Evolutionary conservation across 2,329 filamentous ascomycete species (phyloP).

Genomic region (Diplocarpon rosae): DNA sequence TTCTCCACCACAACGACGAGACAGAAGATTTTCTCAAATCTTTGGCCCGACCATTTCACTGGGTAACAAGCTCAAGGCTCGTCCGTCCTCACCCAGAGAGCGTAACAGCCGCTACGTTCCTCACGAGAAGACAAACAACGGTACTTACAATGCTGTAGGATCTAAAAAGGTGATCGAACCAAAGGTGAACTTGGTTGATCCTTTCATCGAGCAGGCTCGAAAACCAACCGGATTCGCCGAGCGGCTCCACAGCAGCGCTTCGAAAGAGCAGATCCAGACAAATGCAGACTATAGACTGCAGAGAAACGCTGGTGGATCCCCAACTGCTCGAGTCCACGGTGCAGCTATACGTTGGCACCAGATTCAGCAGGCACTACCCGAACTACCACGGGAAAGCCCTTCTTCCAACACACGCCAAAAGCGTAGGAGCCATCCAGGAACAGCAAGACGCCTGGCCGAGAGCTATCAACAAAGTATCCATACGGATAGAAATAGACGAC

Average conservation of each 20-base stretch:
- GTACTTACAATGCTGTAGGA: slow-evolving; percentile 17
- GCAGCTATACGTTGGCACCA: background rate
- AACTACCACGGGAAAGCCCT: background rate
- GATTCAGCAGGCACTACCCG: background rate
- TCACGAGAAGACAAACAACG: slow-evolving; percentile 19
- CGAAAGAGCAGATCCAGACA: background rate
- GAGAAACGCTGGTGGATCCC: background rate
- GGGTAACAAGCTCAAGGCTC: slow-evolving; percentile 16
- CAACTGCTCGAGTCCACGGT: background rate
- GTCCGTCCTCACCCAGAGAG: slow-evolving; percentile 18
- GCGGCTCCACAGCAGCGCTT: slow-evolving; percentile 10
- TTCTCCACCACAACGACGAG: background rate
- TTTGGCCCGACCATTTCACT: slow-evolving; percentile 17
- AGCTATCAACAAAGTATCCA: slow-evolving; percentile 17
- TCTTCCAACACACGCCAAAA: background rate
- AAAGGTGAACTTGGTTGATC: slow-evolving; percentile 17
- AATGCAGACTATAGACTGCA: background rate
- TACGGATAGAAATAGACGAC: slow-evolving; percentile 8
- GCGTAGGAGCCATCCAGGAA: background rate
- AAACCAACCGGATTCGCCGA: slow-evolving; percentile 16
- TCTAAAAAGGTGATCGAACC: slow-evolving; percentile 16
- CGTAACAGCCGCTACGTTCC: slow-evolving; percentile 17
- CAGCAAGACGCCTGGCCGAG: background rate
- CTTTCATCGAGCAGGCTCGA: slow-evolving; percentile 17
- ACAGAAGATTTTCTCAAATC: slow-evolving; percentile 5